Evolutionary conservation across 768 basidiomycete genomes (phyloP), one percentile per base, ranked within the genome.

Genomic region (Lactarius vividus): DNA sequence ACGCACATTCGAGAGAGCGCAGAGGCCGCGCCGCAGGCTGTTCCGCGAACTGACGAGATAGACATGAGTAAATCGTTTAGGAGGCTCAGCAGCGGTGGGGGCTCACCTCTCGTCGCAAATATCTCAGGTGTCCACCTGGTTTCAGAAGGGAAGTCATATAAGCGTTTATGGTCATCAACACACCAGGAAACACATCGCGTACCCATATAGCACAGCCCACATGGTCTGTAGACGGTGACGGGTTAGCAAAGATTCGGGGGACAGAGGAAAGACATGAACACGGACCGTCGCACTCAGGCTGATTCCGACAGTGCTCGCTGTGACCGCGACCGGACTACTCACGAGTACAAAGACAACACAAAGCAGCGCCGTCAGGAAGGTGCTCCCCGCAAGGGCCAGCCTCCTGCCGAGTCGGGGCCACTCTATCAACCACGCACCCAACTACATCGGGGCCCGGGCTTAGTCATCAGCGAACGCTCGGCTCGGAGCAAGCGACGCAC

Each of bases 121-220:
- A 93, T 88, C 75, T 92, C 91, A 3, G 93, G 93, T 0, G 93
- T 94, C 88, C 91, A 92, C 26, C 49, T 52, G 15, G 4, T 82
- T 80, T 62, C 40, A 70, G 49, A 68, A 67, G 49, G 11, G 8
- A 20, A 8, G 49, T 6, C 33, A 53, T 49, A 58, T 44, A 39
- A 58, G 44, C 40, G 20, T 49, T 16, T 4, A 23, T 29, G 20
- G 37, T 10, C 35, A 40, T 16, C 26, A 31, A 40, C 20, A 20
- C 15, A 5, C 9, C 29, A 35, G 11, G 3, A 33, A 64, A 35
- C 26, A 35, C 2, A 33, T 53, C n/a, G 69, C 76, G 62, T 66
- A 81, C 76, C 91, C 91, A 70, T 93, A 93, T 59, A 93, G 71
- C n/a, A 94, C 88, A 13, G 92, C 90, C 84, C 89, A 93, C 92